These are phyloP conservation scores for Aspergillus leporis DNA, from an alignment of 495 filamentous ascomycete species.

Conservation along the genomic window DNA sequence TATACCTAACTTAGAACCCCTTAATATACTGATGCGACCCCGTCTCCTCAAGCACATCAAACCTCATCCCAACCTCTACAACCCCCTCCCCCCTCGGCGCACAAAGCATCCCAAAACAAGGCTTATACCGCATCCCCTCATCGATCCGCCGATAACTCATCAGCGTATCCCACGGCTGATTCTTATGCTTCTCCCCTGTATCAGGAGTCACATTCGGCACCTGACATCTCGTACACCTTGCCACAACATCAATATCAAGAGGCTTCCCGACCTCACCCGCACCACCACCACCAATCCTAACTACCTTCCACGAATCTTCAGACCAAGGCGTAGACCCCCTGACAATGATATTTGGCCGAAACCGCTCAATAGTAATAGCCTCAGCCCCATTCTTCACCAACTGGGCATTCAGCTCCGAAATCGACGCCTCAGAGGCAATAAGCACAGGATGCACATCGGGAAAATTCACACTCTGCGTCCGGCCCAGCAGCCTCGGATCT, in stretches of 20 bases:
- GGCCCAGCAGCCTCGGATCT: conserved; percentile 34
- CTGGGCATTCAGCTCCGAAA: conserved; percentile 41
- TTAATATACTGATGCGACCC: conserved; percentile 61
- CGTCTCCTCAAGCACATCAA: conserved; percentile 55
- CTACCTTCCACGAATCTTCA: conserved; percentile 81
- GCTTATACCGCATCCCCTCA: conserved; percentile 64
- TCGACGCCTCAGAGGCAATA: conserved; percentile 54
- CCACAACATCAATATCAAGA: conserved; percentile 60
- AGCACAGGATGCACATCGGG: conserved; percentile 46
- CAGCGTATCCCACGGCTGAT: conserved; percentile 76
- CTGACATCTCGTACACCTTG: conserved; percentile 75
- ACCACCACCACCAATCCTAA: conserved; percentile 55
- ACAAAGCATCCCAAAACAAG: conserved; percentile 86
- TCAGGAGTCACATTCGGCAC: conserved; percentile 81
- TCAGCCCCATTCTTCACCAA: conserved; percentile 25
- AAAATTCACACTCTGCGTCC: conserved; percentile 41
- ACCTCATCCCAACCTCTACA: conserved; percentile 53
- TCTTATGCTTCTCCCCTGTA: conserved; percentile 66
- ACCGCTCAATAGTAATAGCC: conserved; percentile 56
- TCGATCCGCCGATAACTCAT: conserved; percentile 73
- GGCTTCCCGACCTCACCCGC: conserved; percentile 36
- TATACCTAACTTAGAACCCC: conserved; percentile 30
- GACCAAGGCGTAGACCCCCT: conserved; percentile 60
- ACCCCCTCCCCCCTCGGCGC: conserved; percentile 57
- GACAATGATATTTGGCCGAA: conserved; percentile 83